These are phyloP conservation scores for Coniferiporia sulphurascens DNA, from an alignment of 1,284 basidiomycete genomes.

Conservation along the genomic window DNA sequence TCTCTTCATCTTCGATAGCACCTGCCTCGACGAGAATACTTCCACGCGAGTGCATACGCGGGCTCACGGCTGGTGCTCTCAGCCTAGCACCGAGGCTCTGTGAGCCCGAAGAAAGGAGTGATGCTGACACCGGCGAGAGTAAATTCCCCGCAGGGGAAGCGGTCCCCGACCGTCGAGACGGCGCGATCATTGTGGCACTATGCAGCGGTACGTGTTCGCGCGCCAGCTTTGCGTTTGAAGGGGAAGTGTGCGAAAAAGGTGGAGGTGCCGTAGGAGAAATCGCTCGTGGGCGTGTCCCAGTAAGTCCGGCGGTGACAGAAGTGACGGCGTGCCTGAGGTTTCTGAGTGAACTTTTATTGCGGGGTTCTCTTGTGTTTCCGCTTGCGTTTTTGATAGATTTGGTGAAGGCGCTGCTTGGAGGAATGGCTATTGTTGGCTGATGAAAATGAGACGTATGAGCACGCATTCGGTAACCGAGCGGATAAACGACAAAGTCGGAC, in stretches of 20 bases:
- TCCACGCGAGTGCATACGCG: conserved; percentile 52
- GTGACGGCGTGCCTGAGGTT: conserved; percentile 7
- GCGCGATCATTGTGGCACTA: not conserved
- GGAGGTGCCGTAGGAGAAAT: not conserved
- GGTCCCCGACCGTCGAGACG: not conserved
- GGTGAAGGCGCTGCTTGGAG: not conserved
- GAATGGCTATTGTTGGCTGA: conserved; percentile 4
- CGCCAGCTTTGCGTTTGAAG: not conserved
- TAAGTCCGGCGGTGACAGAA: not conserved
- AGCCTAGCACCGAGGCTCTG: not conserved
- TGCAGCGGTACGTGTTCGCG: not conserved
- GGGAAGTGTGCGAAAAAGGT: no score
- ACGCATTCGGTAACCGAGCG: not conserved
- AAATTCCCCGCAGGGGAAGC: not conserved
- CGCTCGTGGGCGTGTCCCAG: not conserved
- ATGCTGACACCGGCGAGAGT: not conserved
- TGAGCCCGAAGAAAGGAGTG: not conserved
- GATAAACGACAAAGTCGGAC: not conserved
- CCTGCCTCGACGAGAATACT: conserved; percentile 48
- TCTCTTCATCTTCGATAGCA: conserved; percentile 60
- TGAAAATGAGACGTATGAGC: not conserved
- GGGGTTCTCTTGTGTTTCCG: not conserved
- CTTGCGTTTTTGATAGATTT: not conserved
- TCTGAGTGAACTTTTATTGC: not conserved
- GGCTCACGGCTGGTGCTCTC: conserved; percentile 36